Base-by-base conservation (phyloP, 768 basidiomycete species). In the Mycena maculata region DNA sequence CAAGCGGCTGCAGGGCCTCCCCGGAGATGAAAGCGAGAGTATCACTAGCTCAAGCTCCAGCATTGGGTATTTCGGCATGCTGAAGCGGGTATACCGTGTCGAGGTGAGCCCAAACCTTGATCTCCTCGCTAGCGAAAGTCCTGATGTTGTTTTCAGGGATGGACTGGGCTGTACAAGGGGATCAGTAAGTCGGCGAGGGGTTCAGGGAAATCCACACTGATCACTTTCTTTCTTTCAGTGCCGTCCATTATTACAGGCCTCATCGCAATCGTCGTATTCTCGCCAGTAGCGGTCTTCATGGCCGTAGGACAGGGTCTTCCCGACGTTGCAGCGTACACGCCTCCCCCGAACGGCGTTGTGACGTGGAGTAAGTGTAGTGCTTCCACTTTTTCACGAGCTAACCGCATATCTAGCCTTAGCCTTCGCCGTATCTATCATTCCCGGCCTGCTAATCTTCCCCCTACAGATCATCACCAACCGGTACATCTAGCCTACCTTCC, bases 391-490 rank as follows among this genome's bases (percentile, higher is more conserved):
- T 36, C 33, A 36, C 13, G 33, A 36, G n/a, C n/a, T n/a, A 36
- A 36, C 39, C 22, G 1, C 5, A 10, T n/a, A 33, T 6, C 3
- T 31, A 59, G 58, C 22, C 31, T 4, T 56, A 30, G 15, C 13
- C 27, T 33, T 53, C 28, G 57, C 22, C 1, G 1, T 64, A 4
- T 39, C 52, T 22, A 7, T 52, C 20, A 45, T 63, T 36, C 52
- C 58, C 22, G 52, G 48, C n/a, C 44, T 64, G n/a, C 63, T 69
- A 25, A n/a, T 69, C 22, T 18, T 64, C 44, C 68, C 68, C 20
- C 18, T 68, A 36, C 47, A 63, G 18, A 63, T 68, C 22, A 47
- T 69, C 53, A 57, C 25, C 44, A 64, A 59, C 36, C 56, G 63
- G 63, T 55, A 1, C 18, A 50, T 36, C 8, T 36, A 36, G 33